A percentile compares a stretch with the other conserved stretches of the same genome.
Conservation (phyloP, 305 asterid genomes). For the Ruellia speciosa region DNA sequence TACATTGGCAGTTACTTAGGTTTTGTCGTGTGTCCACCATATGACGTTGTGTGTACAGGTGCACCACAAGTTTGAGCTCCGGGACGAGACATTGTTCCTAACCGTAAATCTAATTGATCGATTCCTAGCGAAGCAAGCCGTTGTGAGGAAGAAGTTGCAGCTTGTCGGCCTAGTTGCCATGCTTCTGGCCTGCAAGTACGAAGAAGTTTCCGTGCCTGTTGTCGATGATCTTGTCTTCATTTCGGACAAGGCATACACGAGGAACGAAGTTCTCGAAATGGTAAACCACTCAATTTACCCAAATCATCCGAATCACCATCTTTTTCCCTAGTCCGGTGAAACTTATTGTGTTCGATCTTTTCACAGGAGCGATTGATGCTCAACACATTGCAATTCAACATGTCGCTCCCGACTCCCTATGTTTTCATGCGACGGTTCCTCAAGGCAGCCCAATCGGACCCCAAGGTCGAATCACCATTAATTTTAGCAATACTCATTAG, state of each 20-base stretch:
- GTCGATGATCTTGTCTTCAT: constrained; percentile 78
- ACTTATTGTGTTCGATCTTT: no score
- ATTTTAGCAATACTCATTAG: background rate
- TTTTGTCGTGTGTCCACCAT: no score
- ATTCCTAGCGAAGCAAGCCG: constrained; percentile 65
- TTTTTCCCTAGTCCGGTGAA: background rate
- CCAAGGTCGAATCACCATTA: constrained; percentile 33
- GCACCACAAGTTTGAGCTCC: constrained; percentile 84
- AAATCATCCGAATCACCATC: no score
- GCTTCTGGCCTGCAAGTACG: constrained; percentile 90
- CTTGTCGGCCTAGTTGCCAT: constrained; percentile 83
- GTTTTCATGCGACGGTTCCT: constrained; percentile 81
- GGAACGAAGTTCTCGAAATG: constrained; percentile 77
- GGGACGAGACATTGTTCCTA: constrained; percentile 73
- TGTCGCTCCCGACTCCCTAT: constrained; percentile 86
- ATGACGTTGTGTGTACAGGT: constrained; percentile 34
- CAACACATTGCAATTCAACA: constrained; percentile 68
- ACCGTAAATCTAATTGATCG: constrained; percentile 79
- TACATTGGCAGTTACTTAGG: background rate
- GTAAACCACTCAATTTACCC: constrained; percentile 19
- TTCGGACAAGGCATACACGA: constrained; percentile 81
- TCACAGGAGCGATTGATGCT: constrained; percentile 77
- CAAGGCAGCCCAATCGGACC: constrained; percentile 86
- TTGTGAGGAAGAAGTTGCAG: constrained; percentile 74
- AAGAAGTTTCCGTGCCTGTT: constrained; percentile 79